phyloP scores from a whole-genome alignment of 1,284 basidiomycete genomes.

The Ustilago loliicola region DNA sequence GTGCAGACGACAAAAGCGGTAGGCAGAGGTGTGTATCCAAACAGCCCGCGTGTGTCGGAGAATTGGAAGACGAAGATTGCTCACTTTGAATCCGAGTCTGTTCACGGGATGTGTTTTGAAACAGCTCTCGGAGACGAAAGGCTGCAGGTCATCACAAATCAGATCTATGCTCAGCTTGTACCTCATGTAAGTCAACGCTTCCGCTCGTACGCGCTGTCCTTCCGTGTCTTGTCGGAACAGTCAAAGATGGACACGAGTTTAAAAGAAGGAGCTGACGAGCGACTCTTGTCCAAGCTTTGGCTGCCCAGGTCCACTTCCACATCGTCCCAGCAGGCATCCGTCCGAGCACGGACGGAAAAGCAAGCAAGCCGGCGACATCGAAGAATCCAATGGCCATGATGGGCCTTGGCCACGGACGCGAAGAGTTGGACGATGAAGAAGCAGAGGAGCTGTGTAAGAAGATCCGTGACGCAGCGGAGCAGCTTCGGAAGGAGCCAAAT shows the following conservation, averaged over 20 bases:
- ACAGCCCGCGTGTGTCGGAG: not conserved
- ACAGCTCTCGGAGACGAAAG: constrained; percentile 56
- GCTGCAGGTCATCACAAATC: constrained; percentile 70
- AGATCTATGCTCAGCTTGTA: constrained; percentile 84
- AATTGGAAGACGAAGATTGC: not conserved
- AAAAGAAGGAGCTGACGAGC: not conserved
- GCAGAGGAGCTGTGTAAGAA: constrained; percentile 37
- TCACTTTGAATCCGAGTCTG: not conserved
- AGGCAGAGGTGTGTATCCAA: constrained; percentile 38
- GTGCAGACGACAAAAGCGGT: constrained; percentile 45
- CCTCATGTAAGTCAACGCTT: constrained; percentile 76
- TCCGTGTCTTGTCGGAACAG: not conserved
- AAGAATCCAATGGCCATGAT: constrained; percentile 32
- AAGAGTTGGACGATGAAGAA: constrained; percentile 60
- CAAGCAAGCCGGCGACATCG: constrained; percentile 17
- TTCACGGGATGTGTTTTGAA: not conserved
- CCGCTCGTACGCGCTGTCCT: not conserved
- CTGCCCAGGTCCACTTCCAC: constrained; percentile 80
- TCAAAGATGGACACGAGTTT: not conserved
- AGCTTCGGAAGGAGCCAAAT: constrained; percentile 10
- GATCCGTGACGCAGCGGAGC: constrained; percentile 26
- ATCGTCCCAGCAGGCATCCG: constrained; percentile 80
- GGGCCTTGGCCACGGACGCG: constrained; percentile 55
- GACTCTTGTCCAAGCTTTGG: not conserved
- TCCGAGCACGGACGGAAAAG: constrained; percentile 27